These are phyloP conservation scores for Cladosporium colombiae DNA, from an alignment of 2,329 filamentous ascomycete genomes.

Conservation along the genomic window DNA sequence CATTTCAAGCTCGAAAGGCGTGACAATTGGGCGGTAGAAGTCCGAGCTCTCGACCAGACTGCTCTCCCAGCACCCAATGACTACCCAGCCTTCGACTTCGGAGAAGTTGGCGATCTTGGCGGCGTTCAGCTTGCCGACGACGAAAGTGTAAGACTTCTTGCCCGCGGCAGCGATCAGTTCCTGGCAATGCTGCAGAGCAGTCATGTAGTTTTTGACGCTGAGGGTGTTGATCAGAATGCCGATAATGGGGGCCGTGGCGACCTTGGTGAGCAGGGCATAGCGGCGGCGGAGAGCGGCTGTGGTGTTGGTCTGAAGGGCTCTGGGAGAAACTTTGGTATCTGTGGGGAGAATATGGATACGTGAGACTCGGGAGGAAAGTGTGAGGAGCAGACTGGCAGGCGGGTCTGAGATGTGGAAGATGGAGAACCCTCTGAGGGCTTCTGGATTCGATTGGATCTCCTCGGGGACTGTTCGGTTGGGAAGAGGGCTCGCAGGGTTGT, in stretches of 20 bases:
- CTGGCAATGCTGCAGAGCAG: conserved; percentile 74
- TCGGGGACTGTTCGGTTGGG: conserved; percentile 76
- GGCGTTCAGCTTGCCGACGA: conserved; percentile 93
- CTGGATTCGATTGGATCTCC: conserved; percentile 46
- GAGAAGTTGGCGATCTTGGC: conserved; percentile 96
- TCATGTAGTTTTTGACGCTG: conserved; percentile 85
- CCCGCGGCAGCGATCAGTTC: conserved; percentile 72
- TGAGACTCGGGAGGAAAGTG: conserved; percentile 77
- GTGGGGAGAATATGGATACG: conserved; percentile 77
- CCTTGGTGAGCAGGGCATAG: conserved; percentile 80
- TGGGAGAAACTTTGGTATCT: conserved; percentile 28
- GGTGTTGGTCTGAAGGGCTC: conserved; percentile 52
- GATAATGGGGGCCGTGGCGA: conserved; percentile 79
- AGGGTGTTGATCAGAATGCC: conserved; percentile 96
- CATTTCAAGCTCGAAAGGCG: conserved; percentile 87
- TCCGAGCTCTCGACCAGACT: conserved; percentile 84
- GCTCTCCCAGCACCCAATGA: conserved; percentile 98
- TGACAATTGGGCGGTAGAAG: conserved; percentile 87
- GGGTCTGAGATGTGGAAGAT: conserved; percentile 85
- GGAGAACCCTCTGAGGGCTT: conserved; percentile 64
- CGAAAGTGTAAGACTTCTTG: conserved; percentile 95
- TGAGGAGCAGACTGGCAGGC: conserved; percentile 79
- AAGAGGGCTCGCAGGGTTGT: conserved; percentile 75
- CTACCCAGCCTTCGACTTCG: conserved; percentile 94
- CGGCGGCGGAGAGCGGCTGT: conserved; percentile 72